Base-by-base conservation (phyloP, 139 green algal species). In the Volvox africanus region DNA sequence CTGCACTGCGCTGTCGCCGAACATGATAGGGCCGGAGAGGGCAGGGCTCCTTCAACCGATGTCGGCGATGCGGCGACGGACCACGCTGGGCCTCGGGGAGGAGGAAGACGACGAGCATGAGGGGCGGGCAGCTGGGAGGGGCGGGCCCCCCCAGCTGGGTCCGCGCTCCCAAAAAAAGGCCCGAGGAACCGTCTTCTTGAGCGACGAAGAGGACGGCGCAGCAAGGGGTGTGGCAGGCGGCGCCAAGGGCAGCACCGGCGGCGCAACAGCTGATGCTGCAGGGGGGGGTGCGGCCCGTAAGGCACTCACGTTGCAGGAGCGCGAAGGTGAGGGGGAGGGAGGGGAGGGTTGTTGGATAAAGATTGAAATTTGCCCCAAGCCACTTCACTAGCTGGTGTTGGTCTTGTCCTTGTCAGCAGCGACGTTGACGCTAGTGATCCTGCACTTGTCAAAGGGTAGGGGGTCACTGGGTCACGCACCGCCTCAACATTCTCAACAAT, bases 271-370 rank as follows among this genome's bases (percentile, higher is more conserved):
- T 79, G 50, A 33, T 0, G 76, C 32, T 26, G 33, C 30, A 24
- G 86, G 24, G 1, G 73, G 36, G 3, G 85, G 32, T 0, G 37
- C 71, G 0, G n/a, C 75, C 9, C 55, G 28, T 35, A 78, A 78
- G 76, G 22, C 24, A 20, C 65, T 91, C 35, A 86, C 76, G 21
- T 32, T 91, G 61, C 61, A 85, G 33, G 87, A 91, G 87, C 75
- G 87, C 28, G 76, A 91, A 67, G 87, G 87, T 91, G 33, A 81
- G 87, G 87, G 68, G 33, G 18, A 61, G 33, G 1, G 44, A 12
- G 77, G 33, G 33, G 35, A 37, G 32, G 21, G 79, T 44, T 37
- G n/a, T n/a, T n/a, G n/a, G n/a, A n/a, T n/a, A n/a, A n/a, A n/a
- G n/a, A n/a, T n/a, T n/a, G n/a, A n/a, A n/a, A n/a, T n/a, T n/a